phyloP scores from a whole-genome alignment of 2,329 filamentous ascomycete species.

The Verticillium nubilum region DNA sequence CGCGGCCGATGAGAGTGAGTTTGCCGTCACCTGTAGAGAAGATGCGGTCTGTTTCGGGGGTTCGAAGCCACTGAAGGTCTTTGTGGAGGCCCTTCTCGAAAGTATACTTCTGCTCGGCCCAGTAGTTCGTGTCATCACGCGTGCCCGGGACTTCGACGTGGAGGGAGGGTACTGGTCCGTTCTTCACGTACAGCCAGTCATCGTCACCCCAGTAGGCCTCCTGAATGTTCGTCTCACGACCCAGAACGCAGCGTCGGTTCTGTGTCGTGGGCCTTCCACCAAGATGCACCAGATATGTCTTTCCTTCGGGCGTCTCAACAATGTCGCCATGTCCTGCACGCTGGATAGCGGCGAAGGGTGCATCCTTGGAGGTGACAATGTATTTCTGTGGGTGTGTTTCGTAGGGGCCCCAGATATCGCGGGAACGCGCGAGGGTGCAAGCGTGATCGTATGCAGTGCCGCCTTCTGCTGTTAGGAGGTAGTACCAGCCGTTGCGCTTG shows the following conservation, averaged over 20 bases:
- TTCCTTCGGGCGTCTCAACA: constrained; percentile 47
- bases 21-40: constrained; percentile 33
- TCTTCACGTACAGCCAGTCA: constrained; percentile 58
- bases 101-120: constrained; percentile 41
- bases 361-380: constrained; percentile 48
- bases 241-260: constrained; percentile 45
- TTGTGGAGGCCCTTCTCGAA: constrained; percentile 39
- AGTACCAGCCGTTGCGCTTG: constrained; percentile 53
- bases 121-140: constrained; percentile 43
- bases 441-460: constrained; percentile 58
- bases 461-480: constrained; percentile 54
- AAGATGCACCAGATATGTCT: constrained; percentile 49
- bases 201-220: constrained; percentile 57
- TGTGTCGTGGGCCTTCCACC: constrained; percentile 45
- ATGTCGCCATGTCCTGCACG: constrained; percentile 48
- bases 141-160: constrained; percentile 43
- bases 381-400: constrained; percentile 53
- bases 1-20: constrained; percentile 44
- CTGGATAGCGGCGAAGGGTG: constrained; percentile 43
- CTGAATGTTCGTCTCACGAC: constrained; percentile 52
- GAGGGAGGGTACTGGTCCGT: constrained; percentile 49
- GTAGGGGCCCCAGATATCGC: constrained; percentile 55
- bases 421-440: constrained; percentile 50
- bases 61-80: constrained; percentile 54
- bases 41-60: constrained; percentile 48